Evolutionary conservation across 1,284 basidiomycete genomes (phyloP), one percentile per base, ranked within the genome.

Genomic region (Hypsizygus ulmarius): DNA sequence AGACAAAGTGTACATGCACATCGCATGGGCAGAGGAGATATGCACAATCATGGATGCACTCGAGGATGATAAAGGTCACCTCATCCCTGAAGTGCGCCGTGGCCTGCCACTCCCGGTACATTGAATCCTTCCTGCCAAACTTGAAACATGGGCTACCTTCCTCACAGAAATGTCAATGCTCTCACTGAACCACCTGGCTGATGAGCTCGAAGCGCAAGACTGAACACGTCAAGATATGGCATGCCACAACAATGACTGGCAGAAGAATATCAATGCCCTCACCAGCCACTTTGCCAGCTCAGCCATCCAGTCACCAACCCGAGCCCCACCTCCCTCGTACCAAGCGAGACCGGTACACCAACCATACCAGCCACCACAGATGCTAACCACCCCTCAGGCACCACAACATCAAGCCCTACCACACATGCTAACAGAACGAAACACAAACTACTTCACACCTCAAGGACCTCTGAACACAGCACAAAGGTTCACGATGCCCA

Each of bases 1-100:
- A 1, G 44, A 45, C 29, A 45, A 45, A 18, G 30, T 39, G 4
- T 45, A 45, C 28, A 14, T 37, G 7, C 44, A 45, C 21, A 34
- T 45, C 3, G 28, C 34, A n/a, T 45, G 44, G 44, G 44, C 44
- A 7, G 14, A 36, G 30, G 33, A 44, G 3, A 29, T 44, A 25
- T 27, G 43, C 19, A 27, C 12, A 10, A 3, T 44, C 18, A 36
- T 25, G 15, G 34, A 44, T 19, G 34, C 33, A 29, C 33, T 44
- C 16, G 43, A 44, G 4, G 33, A 44, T 29, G 34, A 44, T 15
- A 6, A n/a, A 11, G 43, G 43, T 3, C 43, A 36, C 25, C 43
- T 44, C 33, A 44, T 44, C 33, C 11, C 34, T 6, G 14, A 9
- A 35, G 43, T 36, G 12, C 25, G 34, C 43, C 3, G 34, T 36